Conservation (phyloP, 148 eudicot species). For the Dysphania ambrosioides region DNA sequence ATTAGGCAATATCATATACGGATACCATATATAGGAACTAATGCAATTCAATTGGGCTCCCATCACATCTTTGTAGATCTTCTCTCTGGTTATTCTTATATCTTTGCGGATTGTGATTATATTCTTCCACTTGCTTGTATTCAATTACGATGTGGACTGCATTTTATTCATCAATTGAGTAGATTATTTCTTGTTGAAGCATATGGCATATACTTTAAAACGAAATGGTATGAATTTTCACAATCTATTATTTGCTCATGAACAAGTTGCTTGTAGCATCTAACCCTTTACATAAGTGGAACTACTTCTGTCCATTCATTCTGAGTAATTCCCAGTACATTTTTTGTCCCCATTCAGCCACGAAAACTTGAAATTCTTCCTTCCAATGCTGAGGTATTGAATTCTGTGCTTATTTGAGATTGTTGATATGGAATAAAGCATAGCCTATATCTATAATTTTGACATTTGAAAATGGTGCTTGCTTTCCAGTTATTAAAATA, state of each 20-base stretch:
- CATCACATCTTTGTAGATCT: constrained; percentile 23
- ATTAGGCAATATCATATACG: constrained; percentile 11
- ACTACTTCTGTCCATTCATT: constrained; percentile 30
- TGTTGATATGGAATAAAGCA: constrained; percentile 20
- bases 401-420: too few species aligned
- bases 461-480: constrained; percentile 1
- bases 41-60: too few species aligned
- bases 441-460: constrained; percentile 5
- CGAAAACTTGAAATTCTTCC: constrained; percentile 6
- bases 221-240: constrained; percentile 25
- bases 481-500: not conserved
- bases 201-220: constrained; percentile 34
- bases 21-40: constrained; percentile 22
- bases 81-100: constrained; percentile 26
- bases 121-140: constrained; percentile 47
- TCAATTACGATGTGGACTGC: constrained; percentile 29
- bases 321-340: constrained; percentile 9
- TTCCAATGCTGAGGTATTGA: constrained; percentile 15
- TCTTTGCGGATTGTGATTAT: constrained; percentile 30
- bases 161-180: constrained; percentile 17
- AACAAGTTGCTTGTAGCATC: constrained; percentile 41
- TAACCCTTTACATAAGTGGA: constrained; percentile 34
- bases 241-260: constrained; percentile 22
- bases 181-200: constrained; percentile 28
- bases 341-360: constrained; percentile 14